Base-by-base conservation (phyloP, 306 rosid genomes). In the Prinsepia uniflora region DNA sequence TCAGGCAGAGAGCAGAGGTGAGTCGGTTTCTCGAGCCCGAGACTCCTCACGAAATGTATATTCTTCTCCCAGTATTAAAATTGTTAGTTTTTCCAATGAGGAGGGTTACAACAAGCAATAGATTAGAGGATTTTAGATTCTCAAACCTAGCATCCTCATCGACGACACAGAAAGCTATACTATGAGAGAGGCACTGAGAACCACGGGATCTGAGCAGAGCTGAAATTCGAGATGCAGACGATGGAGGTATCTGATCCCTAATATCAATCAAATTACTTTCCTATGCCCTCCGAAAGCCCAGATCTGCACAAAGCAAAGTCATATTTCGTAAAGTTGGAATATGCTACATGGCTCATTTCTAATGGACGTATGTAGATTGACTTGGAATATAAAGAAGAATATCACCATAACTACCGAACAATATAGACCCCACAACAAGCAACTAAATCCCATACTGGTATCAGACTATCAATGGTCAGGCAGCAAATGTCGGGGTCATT, bases 251-350 rank as follows among this genome's bases (percentile, higher is more conserved):
- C 36, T 17, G 52, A 53, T 34, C 49, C 53, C 53, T 72, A 34
- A 68, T 6, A 30, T 24, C 76, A 74, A 42, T 82, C 76, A 85
- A 56, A 74, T 65, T 70, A 83, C 81, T 71, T 80, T 78, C 73
- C 87, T 79, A 81, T 79, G 82, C 70, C 83, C 88, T 67, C 90
- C 90, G 12, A 86, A 86, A 20, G 90, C 90, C 90, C 90, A 86
- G 73, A 86, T 83, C 90, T 86, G 79, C 66, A 63, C 10, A 60
- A 65, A 53, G 11, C 24, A 10, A 6, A 48, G 6, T 48, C 48
- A 67, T 42, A 48, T 43, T 63, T 58, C 65, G 58, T 11, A n/a
- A 56, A 5, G 6, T 48, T 48, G 8, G 42, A 76, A 76, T 20
- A 48, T 22, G 15, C 24, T 15, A 47, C 15, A 17, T 53, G 52